A percentile compares a stretch with the other conserved stretches of the same genome.
These are phyloP conservation scores for Chrysanthemum lavandulifolium DNA, from an alignment of 129 eudicot genomes.

Conservation along the genomic window DNA sequence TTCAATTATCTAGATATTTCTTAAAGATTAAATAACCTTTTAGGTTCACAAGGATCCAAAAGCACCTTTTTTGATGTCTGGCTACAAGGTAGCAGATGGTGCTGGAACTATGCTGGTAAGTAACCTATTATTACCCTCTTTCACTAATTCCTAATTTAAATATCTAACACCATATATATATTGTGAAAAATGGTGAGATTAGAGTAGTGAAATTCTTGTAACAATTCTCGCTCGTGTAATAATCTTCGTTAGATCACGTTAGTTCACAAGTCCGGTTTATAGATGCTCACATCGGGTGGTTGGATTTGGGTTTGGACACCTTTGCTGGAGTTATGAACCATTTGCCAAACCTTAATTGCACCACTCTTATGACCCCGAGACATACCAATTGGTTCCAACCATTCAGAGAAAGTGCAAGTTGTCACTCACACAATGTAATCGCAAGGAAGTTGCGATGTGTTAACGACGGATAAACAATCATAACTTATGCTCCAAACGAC, in stretches of 20 bases:
- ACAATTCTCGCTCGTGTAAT: too few relatives aligned
- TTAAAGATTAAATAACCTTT: constrained; percentile 17
- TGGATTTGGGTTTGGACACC: constrained; percentile 32
- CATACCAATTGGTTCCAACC: constrained; percentile 85
- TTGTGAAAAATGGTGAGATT: too few relatives aligned
- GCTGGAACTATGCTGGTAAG: constrained; percentile 93
- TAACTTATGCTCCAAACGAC: constrained; percentile 92
- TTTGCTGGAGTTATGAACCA: constrained; percentile 66
- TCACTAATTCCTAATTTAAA: too few relatives aligned
- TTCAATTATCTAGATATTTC: background rate
- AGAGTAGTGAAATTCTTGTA: too few relatives aligned
- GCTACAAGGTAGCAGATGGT: constrained; percentile 98
- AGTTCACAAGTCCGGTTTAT: too few relatives aligned
- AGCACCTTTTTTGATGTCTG: constrained; percentile 83
- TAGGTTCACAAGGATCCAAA: constrained; percentile 78
- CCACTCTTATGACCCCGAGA: constrained; percentile 95
- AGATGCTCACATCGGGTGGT: too few relatives aligned
- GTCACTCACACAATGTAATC: constrained; percentile 74
- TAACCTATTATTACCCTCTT: background rate
- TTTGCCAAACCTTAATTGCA: constrained; percentile 87
- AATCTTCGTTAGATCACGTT: too few relatives aligned
- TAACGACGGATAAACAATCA: constrained; percentile 76
- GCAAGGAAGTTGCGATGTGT: constrained; percentile 91
- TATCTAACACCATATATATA: too few relatives aligned
- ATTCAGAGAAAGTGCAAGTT: constrained; percentile 78